Evolutionary conservation across 306 rosid genomes (phyloP).

Genomic region (Casuarina glauca): DNA sequence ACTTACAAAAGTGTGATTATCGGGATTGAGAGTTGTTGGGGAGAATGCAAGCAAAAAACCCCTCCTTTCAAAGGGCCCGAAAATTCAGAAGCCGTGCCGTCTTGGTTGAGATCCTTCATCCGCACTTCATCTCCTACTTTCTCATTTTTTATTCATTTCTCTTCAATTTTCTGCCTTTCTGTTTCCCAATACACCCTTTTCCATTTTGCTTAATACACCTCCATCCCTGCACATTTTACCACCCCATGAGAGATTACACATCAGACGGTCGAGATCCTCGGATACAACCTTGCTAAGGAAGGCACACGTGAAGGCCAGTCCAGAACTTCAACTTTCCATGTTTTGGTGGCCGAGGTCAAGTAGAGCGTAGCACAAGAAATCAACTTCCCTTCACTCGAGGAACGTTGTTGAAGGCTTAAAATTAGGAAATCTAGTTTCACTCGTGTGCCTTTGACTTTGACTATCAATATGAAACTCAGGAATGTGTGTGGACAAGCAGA

Average conservation of each 20-base stretch:
- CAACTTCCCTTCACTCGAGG: conserved; percentile 61
- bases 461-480: conserved; percentile 35
- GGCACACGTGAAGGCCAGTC: conserved; percentile 36
- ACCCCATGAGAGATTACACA: neutral
- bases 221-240: too few relatives aligned
- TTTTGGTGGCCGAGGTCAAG: conserved; percentile 56
- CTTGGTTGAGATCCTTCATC: conserved; percentile 60
- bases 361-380: conserved; percentile 41
- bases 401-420: conserved; percentile 75
- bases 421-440: conserved; percentile 64
- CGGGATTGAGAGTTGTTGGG: conserved; percentile 44
- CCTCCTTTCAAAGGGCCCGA: conserved; percentile 48
- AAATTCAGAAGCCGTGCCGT: conserved; percentile 80
- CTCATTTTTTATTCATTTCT: conserved; percentile 27
- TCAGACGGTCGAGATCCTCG: neutral
- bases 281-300: conserved; percentile 46
- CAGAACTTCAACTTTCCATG: conserved; percentile 24
- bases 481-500: conserved; percentile 50
- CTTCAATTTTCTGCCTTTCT: conserved; percentile 4
- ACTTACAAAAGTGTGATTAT: conserved; percentile 24
- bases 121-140: conserved; percentile 46
- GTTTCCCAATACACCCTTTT: conserved; percentile 35
- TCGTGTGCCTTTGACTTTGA: conserved; percentile 89
- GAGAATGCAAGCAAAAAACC: conserved; percentile 40
- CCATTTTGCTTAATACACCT: neutral